phyloP scores from a whole-genome alignment of 768 basidiomycete species.

The Suillus fuscotomentosus region DNA sequence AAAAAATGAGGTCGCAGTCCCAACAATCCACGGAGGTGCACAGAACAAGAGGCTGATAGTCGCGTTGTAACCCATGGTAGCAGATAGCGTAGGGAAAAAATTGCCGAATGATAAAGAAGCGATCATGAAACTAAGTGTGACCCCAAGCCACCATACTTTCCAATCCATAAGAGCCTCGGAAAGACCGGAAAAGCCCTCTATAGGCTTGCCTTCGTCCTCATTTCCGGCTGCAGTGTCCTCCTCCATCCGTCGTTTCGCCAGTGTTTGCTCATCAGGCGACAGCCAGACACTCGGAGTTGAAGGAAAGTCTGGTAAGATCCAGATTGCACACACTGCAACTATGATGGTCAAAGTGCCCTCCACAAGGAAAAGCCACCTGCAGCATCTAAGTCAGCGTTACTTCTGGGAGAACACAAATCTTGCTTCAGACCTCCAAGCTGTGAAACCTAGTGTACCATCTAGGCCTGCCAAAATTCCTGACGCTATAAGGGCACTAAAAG shows the following conservation, averaged over 20 bases:
- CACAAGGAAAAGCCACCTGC: conserved; percentile 69
- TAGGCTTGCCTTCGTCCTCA: conserved; percentile 38
- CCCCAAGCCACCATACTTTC: conserved; percentile 80
- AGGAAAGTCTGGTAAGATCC: conserved; percentile 75
- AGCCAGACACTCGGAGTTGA: conserved; percentile 57
- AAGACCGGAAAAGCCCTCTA: conserved; percentile 44
- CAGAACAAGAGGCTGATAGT: conserved; percentile 70
- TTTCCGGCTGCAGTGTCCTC: conserved; percentile 60
- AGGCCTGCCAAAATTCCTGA: conserved; percentile 72
- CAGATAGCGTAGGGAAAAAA: conserved; percentile 75
- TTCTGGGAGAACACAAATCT: not conserved
- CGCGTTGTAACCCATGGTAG: conserved; percentile 62
- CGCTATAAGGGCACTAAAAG: conserved; percentile 75
- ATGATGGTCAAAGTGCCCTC: conserved; percentile 59
- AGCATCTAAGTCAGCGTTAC: not conserved
- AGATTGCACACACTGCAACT: conserved; percentile 49
- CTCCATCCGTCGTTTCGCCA: conserved; percentile 56
- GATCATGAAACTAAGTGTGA: conserved; percentile 53
- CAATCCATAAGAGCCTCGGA: conserved; percentile 61
- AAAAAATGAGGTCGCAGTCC: conserved; percentile 55
- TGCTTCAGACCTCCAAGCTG: conserved; percentile 68
- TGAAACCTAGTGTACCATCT: conserved; percentile 61
- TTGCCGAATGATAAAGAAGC: conserved; percentile 71
- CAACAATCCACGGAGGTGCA: conserved; percentile 71
- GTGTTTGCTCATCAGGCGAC: conserved; percentile 49